These are phyloP conservation scores for Claviceps sp. DNA, from an alignment of 2,329 filamentous ascomycete genomes.

Conservation along the genomic window DNA sequence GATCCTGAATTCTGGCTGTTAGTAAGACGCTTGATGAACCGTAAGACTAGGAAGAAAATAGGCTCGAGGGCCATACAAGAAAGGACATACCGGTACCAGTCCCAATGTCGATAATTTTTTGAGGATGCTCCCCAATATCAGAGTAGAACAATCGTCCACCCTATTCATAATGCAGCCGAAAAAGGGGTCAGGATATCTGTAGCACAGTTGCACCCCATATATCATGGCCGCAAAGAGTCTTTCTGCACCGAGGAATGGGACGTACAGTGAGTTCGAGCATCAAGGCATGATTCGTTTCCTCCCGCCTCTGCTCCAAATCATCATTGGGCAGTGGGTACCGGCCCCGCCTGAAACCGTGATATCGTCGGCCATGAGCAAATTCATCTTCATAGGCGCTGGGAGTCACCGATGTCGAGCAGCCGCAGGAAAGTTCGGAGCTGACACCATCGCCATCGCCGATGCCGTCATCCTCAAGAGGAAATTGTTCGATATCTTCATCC, in stretches of 20 bases:
- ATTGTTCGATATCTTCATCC: conserved; percentile 16
- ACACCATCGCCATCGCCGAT: conserved; percentile 9
- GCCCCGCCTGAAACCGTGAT: conserved; percentile 29
- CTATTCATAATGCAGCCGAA: conserved; percentile 9
- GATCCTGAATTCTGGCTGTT: conserved; percentile 18
- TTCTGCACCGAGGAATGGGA: not conserved
- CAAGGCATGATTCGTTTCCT: conserved; percentile 31
- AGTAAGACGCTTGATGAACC: not conserved
- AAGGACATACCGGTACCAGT: conserved; percentile 31
- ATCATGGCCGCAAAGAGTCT: not conserved
- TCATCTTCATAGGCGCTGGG: conserved; percentile 22
- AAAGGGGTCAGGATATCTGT: not conserved
- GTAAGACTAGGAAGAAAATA: not conserved
- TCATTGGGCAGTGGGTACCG: conserved; percentile 36
- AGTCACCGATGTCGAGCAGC: conserved; percentile 19
- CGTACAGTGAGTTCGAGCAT: conserved; percentile 29
- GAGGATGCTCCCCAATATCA: conserved; percentile 24
- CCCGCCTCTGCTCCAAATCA: conserved; percentile 29
- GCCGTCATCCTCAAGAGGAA: conserved; percentile 10
- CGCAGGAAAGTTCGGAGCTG: conserved; percentile 15
- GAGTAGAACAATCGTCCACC: conserved; percentile 26
- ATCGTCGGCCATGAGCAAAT: conserved; percentile 22
- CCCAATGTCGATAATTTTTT: conserved; percentile 33
- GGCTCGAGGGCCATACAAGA: not conserved
- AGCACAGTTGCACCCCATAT: not conserved